These are phyloP conservation scores for Olyra latifolia DNA, from an alignment of 176 grass and related monocot species.

Conservation along the genomic window DNA sequence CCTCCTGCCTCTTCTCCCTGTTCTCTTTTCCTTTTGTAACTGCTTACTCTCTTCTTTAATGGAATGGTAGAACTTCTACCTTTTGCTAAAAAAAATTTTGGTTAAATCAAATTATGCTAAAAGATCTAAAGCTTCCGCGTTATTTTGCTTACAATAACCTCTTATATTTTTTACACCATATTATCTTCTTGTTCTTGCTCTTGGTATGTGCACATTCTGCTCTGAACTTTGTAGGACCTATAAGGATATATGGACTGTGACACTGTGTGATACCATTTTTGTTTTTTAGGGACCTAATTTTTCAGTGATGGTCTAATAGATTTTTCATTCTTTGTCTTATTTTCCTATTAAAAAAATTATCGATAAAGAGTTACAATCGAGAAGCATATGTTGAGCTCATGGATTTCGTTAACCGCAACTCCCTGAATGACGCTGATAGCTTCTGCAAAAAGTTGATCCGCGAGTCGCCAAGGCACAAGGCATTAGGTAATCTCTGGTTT, in stretches of 20 bases:
- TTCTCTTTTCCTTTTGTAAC: too few species aligned
- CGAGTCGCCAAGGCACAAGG: slow-evolving; percentile 64
- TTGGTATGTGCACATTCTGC: neutral
- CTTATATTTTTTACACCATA: neutral
- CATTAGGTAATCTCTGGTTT: slow-evolving; percentile 49
- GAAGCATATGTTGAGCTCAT: slow-evolving; percentile 76
- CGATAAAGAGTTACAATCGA: slow-evolving; percentile 68
- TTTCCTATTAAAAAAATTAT: neutral
- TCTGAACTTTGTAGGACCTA: neutral
- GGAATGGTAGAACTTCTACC: too few species aligned
- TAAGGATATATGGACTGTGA: neutral
- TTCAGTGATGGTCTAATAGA: neutral
- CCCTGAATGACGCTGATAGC: slow-evolving; percentile 63
- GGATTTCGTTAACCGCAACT: slow-evolving; percentile 65
- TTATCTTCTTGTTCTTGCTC: neutral
- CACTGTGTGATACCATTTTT: neutral
- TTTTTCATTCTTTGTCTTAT: neutral
- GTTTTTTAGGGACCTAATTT: neutral
- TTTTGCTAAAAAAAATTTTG: too few species aligned
- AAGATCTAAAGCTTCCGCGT: too few species aligned
- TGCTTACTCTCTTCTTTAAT: too few species aligned
- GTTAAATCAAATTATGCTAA: too few species aligned
- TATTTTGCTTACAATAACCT: too few species aligned
- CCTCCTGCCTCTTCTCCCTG: too few species aligned
- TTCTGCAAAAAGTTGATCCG: slow-evolving; percentile 79